Evolutionary conservation across 1,284 basidiomycete species (phyloP).

Genomic region (Garcileccinum viscosum): DNA sequence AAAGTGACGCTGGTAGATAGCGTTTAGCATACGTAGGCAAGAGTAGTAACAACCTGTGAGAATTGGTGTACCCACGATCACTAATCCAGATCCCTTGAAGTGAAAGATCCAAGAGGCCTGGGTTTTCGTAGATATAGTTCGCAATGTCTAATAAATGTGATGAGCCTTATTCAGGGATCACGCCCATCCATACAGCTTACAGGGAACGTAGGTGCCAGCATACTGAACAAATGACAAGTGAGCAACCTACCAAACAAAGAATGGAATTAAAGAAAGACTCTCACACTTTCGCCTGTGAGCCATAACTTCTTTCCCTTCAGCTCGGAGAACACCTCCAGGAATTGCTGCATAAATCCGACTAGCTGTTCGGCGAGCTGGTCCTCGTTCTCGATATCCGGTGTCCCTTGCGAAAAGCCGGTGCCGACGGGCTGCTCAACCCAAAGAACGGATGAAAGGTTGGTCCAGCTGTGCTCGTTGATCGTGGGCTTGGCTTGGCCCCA

Average conservation of each 20-base stretch:
- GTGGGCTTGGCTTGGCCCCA: slow-evolving; percentile 69
- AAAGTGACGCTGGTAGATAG: slow-evolving; percentile 53
- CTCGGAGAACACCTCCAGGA: slow-evolving; percentile 74
- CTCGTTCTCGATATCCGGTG: slow-evolving; percentile 72
- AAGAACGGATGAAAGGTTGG: slow-evolving; percentile 79
- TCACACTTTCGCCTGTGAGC: slow-evolving; percentile 73
- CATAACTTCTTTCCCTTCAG: slow-evolving; percentile 74
- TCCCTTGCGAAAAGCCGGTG: slow-evolving; percentile 81
- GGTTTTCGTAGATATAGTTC: slow-evolving; percentile 71
- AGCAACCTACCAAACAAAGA: background rate
- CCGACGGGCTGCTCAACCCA: slow-evolving; percentile 88
- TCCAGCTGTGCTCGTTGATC: slow-evolving; percentile 79
- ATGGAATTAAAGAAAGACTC: slow-evolving; percentile 33
- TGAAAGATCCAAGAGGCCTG: slow-evolving; percentile 55
- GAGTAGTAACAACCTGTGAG: background rate
- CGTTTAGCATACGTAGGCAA: background rate
- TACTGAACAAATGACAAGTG: slow-evolving; percentile 45
- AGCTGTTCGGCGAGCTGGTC: slow-evolving; percentile 61
- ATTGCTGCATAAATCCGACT: slow-evolving; percentile 71
- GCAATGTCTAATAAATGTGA: slow-evolving; percentile 63
- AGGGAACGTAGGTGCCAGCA: slow-evolving; percentile 67
- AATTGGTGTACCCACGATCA: slow-evolving; percentile 57
- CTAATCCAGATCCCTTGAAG: slow-evolving; percentile 76
- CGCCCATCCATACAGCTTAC: slow-evolving; percentile 27
- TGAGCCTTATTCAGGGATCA: background rate